A percentile compares a stretch with the other conserved stretches of the same genome.
phyloP scores from a whole-genome alignment of 2,329 filamentous ascomycete genomes.

The Didymella glomerata region DNA sequence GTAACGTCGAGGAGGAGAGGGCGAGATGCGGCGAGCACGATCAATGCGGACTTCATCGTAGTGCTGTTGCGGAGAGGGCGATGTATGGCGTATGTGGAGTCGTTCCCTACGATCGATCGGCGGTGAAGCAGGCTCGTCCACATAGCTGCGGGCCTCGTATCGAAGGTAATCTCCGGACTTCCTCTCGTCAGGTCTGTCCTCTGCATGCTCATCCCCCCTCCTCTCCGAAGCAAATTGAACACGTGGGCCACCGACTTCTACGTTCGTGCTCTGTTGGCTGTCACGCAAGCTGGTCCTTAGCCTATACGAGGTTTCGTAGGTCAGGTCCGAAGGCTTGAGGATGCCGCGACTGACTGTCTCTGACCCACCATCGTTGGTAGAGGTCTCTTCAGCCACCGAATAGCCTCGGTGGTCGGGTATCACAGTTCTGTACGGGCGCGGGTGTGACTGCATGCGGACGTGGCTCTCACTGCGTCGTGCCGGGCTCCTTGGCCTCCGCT shows the following conservation, averaged over 20 bases:
- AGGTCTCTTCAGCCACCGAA: conserved; percentile 30
- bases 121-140: conserved; percentile 24
- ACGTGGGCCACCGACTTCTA: conserved; percentile 41
- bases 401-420: conserved; percentile 28
- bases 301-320: conserved; percentile 29
- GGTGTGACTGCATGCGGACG: conserved; percentile 37
- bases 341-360: conserved; percentile 37
- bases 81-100: conserved; percentile 28
- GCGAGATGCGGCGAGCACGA: conserved; percentile 28
- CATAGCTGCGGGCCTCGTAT: conserved; percentile 25
- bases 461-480: conserved; percentile 28
- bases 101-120: conserved; percentile 30
- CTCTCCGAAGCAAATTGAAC: conserved; percentile 42
- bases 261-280: conserved; percentile 40
- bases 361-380: conserved; percentile 23
- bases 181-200: conserved; percentile 16
- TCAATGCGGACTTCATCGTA: conserved; percentile 32
- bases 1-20: conserved; percentile 22
- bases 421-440: conserved; percentile 35
- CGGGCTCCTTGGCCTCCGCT: conserved; percentile 22
- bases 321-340: conserved; percentile 31
- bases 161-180: conserved; percentile 27
- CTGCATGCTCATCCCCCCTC: conserved; percentile 11
- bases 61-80: conserved; percentile 20
- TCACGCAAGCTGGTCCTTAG: conserved; percentile 29